Percentiles rank a stretch among this genome's conserved stretches.
Evolutionary conservation across 2,329 filamentous ascomycete species (phyloP).

Genomic region (Cladophialophora carrionii): DNA sequence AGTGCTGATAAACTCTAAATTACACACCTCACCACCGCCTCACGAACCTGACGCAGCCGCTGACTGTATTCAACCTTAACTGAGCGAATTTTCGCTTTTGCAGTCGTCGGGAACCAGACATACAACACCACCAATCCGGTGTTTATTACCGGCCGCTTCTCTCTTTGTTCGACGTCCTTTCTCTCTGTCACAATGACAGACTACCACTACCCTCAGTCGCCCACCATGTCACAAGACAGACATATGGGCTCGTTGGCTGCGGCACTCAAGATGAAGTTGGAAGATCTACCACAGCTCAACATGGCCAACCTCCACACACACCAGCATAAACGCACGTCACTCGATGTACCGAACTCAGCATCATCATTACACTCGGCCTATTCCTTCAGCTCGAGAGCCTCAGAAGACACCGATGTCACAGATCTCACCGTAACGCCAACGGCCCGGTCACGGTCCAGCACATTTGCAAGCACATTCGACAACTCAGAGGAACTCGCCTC

Average conservation of each 20-base stretch:
- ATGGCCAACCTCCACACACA: constrained; percentile 30
- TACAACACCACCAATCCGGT: not conserved
- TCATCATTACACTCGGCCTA: constrained; percentile 35
- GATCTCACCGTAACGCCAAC: constrained; percentile 37
- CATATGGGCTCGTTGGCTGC: constrained; percentile 37
- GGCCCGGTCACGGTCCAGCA: constrained; percentile 37
- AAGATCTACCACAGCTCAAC: constrained; percentile 35
- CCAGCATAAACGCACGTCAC: constrained; percentile 26
- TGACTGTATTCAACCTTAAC: constrained; percentile 28
- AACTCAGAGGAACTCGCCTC: constrained; percentile 30
- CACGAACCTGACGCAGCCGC: constrained; percentile 9
- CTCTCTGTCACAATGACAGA: constrained; percentile 27
- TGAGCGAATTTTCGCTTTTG: constrained; percentile 6
- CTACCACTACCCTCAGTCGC: constrained; percentile 32
- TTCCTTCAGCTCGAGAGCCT: constrained; percentile 34
- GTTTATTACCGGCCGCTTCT: constrained; percentile 12
- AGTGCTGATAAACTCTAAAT: not conserved
- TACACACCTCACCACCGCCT: not conserved
- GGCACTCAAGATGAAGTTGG: constrained; percentile 35
- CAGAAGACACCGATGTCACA: constrained; percentile 38
- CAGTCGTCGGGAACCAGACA: constrained; percentile 1
- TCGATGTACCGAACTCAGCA: constrained; percentile 32
- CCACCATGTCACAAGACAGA: constrained; percentile 32
- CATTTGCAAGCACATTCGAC: constrained; percentile 36
- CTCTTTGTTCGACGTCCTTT: constrained; percentile 8